phyloP scores from a whole-genome alignment of 1,284 basidiomycete species.

The Somion occarium region DNA sequence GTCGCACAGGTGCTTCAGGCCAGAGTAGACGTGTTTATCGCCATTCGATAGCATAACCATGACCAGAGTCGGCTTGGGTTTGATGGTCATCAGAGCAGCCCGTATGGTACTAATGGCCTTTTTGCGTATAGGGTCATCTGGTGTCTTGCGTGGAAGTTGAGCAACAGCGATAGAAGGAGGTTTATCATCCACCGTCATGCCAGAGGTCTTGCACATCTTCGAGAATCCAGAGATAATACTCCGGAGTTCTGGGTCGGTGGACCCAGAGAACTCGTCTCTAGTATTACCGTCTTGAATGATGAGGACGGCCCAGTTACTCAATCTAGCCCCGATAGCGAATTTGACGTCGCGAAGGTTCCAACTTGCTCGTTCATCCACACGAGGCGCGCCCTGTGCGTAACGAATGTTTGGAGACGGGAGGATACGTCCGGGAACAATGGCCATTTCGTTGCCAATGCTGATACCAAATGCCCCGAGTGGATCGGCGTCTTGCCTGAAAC shows the following conservation, averaged over 20 bases:
- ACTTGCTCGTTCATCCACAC: conserved; percentile 54
- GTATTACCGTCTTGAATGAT: conserved; percentile 52
- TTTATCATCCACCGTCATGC: conserved; percentile 44
- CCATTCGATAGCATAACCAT: conserved; percentile 58
- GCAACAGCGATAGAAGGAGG: conserved; percentile 33
- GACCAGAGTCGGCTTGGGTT: conserved; percentile 29
- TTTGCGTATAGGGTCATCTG: conserved; percentile 43
- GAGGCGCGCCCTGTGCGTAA: conserved; percentile 44
- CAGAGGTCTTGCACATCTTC: conserved; percentile 52
- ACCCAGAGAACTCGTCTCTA: conserved; percentile 40
- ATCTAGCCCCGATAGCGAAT: conserved; percentile 49
- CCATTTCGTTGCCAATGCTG: conserved; percentile 58
- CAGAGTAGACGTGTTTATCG: conserved; percentile 66
- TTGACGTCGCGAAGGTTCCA: conserved; percentile 68
- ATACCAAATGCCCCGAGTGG: conserved; percentile 57
- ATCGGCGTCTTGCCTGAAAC: conserved; percentile 42
- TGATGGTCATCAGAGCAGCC: conserved; percentile 21
- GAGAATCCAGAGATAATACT: conserved; percentile 44
- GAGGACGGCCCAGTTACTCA: conserved; percentile 61
- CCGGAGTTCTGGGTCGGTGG: conserved; percentile 44
- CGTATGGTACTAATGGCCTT: conserved; percentile 37
- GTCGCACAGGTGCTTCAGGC: conserved; percentile 69
- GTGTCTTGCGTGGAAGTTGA: conserved; percentile 39
- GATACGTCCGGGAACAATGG: conserved; percentile 68
- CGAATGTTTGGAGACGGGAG: conserved; percentile 53